A percentile compares a stretch with the other conserved stretches of the same genome.
Conservation (phyloP, 495 filamentous ascomycete genomes). For the Xanthoparmelia taractica region DNA sequence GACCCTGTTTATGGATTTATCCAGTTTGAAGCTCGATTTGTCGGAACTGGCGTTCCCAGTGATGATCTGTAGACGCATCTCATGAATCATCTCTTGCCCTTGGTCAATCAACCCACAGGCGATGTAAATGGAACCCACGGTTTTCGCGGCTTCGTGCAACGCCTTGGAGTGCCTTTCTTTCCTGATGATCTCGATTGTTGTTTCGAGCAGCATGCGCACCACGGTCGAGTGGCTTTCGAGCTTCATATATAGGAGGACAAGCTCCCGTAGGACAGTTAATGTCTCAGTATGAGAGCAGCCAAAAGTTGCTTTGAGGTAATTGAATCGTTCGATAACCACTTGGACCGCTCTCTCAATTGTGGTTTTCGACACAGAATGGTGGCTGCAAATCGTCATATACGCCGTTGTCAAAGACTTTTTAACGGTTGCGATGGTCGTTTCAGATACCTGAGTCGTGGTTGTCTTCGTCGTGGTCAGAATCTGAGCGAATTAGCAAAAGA, state of each 20-base stretch:
- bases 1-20: constrained; percentile 30
- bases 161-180: constrained; percentile 42
- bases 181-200: constrained; percentile 45
- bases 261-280: constrained; percentile 46
- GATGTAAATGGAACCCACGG: constrained; percentile 48
- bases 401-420: constrained; percentile 53
- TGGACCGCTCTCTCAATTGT: constrained; percentile 45
- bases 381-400: constrained; percentile 41
- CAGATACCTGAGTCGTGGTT: constrained; percentile 35
- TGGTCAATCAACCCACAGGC: constrained; percentile 44
- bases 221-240: constrained; percentile 38
- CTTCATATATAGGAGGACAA: constrained; percentile 45
- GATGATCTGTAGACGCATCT: constrained; percentile 50
- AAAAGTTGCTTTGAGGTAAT: constrained; percentile 42
- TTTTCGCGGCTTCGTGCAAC: constrained; percentile 46
- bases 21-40: constrained; percentile 33
- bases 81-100: constrained; percentile 47
- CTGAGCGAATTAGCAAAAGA: constrained; percentile 18
- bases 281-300: constrained; percentile 50
- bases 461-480: constrained; percentile 34
- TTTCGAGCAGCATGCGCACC: constrained; percentile 39
- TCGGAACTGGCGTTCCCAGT: constrained; percentile 34
- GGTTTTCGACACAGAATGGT: constrained; percentile 36
- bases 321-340: constrained; percentile 46
- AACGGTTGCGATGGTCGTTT: constrained; percentile 44